Percentiles rank a stretch among this genome's conserved stretches.
Evolutionary conservation across 2,329 filamentous ascomycete species (phyloP).

Genomic region (Allantophomopsis cytisporea): DNA sequence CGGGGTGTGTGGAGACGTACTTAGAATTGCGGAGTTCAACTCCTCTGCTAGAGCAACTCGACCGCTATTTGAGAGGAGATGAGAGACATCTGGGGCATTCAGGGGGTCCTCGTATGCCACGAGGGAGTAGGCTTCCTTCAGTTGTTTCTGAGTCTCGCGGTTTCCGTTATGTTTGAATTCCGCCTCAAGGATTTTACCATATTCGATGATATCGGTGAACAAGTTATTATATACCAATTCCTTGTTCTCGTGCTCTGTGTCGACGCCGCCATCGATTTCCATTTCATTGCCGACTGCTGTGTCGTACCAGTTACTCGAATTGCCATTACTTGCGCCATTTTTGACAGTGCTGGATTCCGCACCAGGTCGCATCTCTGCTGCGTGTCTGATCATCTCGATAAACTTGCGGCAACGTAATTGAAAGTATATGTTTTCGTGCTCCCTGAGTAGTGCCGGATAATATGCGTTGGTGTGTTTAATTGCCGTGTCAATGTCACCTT

Average conservation of each 20-base stretch:
- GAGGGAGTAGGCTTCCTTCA: conserved; percentile 77
- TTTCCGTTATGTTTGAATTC: conserved; percentile 65
- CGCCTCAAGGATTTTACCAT: conserved; percentile 64
- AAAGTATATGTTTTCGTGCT: conserved; percentile 79
- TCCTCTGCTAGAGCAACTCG: conserved; percentile 78
- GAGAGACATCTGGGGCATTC: conserved; percentile 58
- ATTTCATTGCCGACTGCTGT: conserved; percentile 25
- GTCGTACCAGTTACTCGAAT: conserved; percentile 22
- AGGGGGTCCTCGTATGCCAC: conserved; percentile 77
- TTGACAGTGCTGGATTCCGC: conserved; percentile 14
- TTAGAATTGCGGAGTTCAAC: conserved; percentile 81
- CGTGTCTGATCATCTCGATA: conserved; percentile 79
- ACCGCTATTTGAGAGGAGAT: conserved; percentile 63
- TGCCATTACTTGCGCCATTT: conserved; percentile 22
- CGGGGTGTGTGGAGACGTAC: conserved; percentile 34
- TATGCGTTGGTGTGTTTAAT: conserved; percentile 67
- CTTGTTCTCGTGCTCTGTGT: conserved; percentile 27
- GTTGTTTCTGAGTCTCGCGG: conserved; percentile 55
- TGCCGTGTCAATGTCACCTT: conserved; percentile 84
- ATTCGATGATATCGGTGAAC: conserved; percentile 57
- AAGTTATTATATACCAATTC: conserved; percentile 25
- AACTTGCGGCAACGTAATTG: conserved; percentile 82
- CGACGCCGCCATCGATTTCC: conserved; percentile 40
- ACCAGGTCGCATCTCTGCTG: conserved; percentile 43
- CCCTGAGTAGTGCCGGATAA: conserved; percentile 68